Conservation (phyloP, 2,329 filamentous ascomycete genomes). For the Fusarium miscanthi region DNA sequence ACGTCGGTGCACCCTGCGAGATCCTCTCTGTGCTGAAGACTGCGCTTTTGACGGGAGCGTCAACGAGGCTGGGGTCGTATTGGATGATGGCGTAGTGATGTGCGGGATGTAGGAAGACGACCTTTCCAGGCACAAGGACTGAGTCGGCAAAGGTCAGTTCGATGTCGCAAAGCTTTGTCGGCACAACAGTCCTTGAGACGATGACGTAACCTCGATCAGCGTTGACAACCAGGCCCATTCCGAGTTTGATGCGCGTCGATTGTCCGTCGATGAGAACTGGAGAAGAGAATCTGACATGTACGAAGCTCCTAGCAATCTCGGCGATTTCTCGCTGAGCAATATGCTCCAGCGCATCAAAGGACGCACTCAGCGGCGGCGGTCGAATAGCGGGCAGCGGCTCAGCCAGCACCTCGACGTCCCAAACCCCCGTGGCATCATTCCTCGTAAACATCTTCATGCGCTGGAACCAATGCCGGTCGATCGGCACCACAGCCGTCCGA, state of each 20-base stretch:
- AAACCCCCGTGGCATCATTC: constrained; percentile 89
- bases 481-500: constrained; percentile 89
- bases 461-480: constrained; percentile 94
- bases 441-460: constrained; percentile 93
- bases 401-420: constrained; percentile 90
- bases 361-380: constrained; percentile 79
- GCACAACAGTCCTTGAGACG: constrained; percentile 91
- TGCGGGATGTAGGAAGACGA: constrained; percentile 93
- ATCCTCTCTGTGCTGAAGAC: constrained; percentile 83
- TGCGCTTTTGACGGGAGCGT: constrained; percentile 90
- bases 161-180: constrained; percentile 96
- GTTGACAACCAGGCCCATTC: constrained; percentile 95
- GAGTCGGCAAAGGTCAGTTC: constrained; percentile 97
- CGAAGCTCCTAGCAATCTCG: constrained; percentile 92
- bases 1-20: constrained; percentile 91
- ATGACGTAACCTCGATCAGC: constrained; percentile 94
- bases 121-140: constrained; percentile 91
- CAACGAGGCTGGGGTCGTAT: constrained; percentile 90
- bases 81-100: constrained; percentile 97
- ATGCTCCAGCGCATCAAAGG: constrained; percentile 91
- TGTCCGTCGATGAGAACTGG: constrained; percentile 89
- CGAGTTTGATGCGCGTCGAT: constrained; percentile 76
- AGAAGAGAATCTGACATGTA: constrained; percentile 90
- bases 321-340: constrained; percentile 88
- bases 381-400: constrained; percentile 80